Conservation (phyloP, 306 rosid species). For the Vigna unguiculata region DNA sequence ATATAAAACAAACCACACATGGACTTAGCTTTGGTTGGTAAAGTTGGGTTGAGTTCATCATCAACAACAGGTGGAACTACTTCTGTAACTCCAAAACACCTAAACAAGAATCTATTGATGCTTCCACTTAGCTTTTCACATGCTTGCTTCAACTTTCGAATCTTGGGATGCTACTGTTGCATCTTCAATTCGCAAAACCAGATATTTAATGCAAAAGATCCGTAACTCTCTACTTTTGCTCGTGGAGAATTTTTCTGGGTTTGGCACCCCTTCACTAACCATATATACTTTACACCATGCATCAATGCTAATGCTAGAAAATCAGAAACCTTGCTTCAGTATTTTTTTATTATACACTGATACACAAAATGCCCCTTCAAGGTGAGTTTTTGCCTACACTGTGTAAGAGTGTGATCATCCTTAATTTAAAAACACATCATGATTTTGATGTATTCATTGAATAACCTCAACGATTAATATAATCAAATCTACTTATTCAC, state of each 20-base stretch:
- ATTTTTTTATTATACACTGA: not conserved
- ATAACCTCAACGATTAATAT: too few species aligned
- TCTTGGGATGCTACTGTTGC: conserved; percentile 41
- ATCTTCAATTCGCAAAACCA: conserved; percentile 44
- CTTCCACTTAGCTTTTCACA: conserved; percentile 50
- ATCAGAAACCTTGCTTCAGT: not conserved
- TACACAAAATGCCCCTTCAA: not conserved
- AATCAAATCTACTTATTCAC: too few species aligned
- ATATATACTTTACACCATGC: not conserved
- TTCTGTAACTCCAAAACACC: conserved; percentile 31
- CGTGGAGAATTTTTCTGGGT: conserved; percentile 34
- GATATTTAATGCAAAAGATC: conserved; percentile 30
- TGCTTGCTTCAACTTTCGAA: conserved; percentile 47
- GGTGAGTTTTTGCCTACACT: not conserved
- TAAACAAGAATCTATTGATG: conserved; percentile 42
- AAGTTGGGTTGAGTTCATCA: conserved; percentile 42
- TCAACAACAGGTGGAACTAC: conserved; percentile 28
- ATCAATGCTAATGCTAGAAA: not conserved
- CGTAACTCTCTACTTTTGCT: conserved; percentile 37
- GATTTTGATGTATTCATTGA: too few species aligned
- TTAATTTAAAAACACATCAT: too few species aligned
- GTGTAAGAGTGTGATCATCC: too few species aligned
- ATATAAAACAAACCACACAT: conserved; percentile 49
- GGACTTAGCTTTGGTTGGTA: conserved; percentile 4
- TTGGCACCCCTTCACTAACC: conserved; percentile 23